phyloP scores from a whole-genome alignment of 1,139 yeast genomes.

The Pneumocystis canis region DNA sequence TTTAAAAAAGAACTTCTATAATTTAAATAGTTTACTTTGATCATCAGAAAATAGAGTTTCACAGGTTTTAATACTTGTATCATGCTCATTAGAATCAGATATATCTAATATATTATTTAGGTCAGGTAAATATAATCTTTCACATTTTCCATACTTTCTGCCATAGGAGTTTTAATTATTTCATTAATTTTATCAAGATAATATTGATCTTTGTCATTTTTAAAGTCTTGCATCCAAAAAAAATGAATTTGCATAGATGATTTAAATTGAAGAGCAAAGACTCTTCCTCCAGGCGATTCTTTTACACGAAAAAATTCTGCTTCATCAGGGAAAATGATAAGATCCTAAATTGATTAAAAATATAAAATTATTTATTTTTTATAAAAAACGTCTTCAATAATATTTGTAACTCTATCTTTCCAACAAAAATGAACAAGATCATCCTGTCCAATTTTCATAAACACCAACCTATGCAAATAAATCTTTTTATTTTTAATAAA shows the following conservation, averaged over 20 bases:
- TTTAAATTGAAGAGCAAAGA: slow-evolving; percentile 64
- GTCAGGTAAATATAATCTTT: background rate
- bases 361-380: slow-evolving; percentile 22
- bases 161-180: slow-evolving; percentile 11
- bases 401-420: slow-evolving; percentile 11
- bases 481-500: background rate
- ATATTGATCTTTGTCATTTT: slow-evolving; percentile 8
- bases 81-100: background rate
- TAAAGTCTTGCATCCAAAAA: slow-evolving; percentile 74
- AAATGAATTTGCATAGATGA: slow-evolving; percentile 73
- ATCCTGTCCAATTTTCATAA: slow-evolving; percentile 8
- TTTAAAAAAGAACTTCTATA: background rate
- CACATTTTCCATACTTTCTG: background rate
- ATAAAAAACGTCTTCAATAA: slow-evolving; percentile 17
- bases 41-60: background rate
- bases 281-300: slow-evolving; percentile 71
- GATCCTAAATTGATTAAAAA: slow-evolving; percentile 31
- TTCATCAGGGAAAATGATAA: slow-evolving; percentile 83
- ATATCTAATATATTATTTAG: background rate
- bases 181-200: slow-evolving; percentile 9
- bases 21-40: background rate
- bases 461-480: slow-evolving; percentile 2
- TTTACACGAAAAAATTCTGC: slow-evolving; percentile 65
- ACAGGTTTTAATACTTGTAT: background rate
- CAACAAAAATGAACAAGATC: slow-evolving; percentile 14